Evolutionary conservation across 345 rosid species (phyloP), one percentile per base, ranked within the genome.

Genomic region (Salix purpurea): DNA sequence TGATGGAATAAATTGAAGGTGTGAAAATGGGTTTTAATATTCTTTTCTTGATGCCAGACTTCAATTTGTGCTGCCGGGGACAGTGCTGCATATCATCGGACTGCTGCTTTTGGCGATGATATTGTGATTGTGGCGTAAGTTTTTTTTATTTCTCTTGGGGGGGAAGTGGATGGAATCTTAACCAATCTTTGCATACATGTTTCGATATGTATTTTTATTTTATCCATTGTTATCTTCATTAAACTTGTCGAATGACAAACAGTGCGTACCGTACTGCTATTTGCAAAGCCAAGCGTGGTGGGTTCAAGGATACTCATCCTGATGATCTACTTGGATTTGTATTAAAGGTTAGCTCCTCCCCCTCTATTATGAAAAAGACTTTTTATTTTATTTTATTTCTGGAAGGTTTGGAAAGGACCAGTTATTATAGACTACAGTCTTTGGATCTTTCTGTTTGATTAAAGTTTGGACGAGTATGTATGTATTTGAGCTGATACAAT

Each of bases 101-200:
- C 87, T 74, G 89, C 94, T 82, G 88, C 91, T 69, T 91, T 90
- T 28, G 92, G 90, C 10, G 98, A 96, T 75, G 98, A 93, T 77
- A 77, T 96, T 4, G 99, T 93, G 77, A 91, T 96, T 56, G 97
- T 92, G 34, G 97, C 98, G 98, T 93, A 86, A 85, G 98, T 89
- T 79, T 14, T 12, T 19, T 39, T 39, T 37, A 36, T 65, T 69
- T 60, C 14, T n/a, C n/a, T n/a, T n/a, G 0, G 44, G 12, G 12
- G 11, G 7, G 12, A 0, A 16, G 18, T 32, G 9, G 7, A 16
- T 12, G 18, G 16, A 6, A 66, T 7, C 36, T 66, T 6, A 18
- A 64, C 42, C 7, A 15, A 42, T 42, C 13, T 30, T 28, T 30
- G 4, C 32, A 14, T 4, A 12, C 15, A 37, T n/a, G 21, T 30